Evolutionary conservation across 768 basidiomycete species (phyloP).

Genomic region (Hypholoma fasciculare): DNA sequence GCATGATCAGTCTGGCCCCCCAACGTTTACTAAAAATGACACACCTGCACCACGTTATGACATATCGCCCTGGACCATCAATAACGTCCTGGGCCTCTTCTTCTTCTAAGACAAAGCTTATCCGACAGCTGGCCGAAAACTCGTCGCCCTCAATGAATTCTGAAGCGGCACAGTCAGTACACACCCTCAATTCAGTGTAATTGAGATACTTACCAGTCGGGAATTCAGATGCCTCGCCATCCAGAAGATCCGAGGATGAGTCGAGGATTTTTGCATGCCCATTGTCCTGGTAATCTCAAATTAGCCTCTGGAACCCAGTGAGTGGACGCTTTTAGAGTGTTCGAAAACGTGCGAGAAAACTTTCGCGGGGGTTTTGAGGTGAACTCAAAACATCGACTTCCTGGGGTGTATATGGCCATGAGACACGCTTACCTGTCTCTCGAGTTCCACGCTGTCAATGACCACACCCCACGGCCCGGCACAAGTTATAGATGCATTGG

Average conservation of each 20-base stretch:
- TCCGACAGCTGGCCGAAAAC: constrained; percentile 55
- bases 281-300: constrained; percentile 36
- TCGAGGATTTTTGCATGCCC: constrained; percentile 47
- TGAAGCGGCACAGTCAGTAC: constrained; percentile 19
- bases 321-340: no score
- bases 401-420: background rate
- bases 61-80: constrained; percentile 57
- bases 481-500: constrained; percentile 53
- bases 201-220: constrained; percentile 42
- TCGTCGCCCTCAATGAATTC: constrained; percentile 69
- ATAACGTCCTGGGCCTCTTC: constrained; percentile 36
- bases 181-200: background rate
- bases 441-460: constrained; percentile 48
- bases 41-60: constrained; percentile 67
- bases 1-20: constrained; percentile 1
- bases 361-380: no score
- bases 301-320: no score
- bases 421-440: constrained; percentile 42
- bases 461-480: constrained; percentile 56
- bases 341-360: no score
- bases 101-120: constrained; percentile 45
- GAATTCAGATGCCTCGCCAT: constrained; percentile 36
- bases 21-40: constrained; percentile 8
- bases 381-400: background rate
- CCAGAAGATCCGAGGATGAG: constrained; percentile 48